Percentiles rank a stretch among this genome's conserved stretches.
Conservation (phyloP, 176 grass and related monocot genomes). For the Echinochloa phyllopogon region DNA sequence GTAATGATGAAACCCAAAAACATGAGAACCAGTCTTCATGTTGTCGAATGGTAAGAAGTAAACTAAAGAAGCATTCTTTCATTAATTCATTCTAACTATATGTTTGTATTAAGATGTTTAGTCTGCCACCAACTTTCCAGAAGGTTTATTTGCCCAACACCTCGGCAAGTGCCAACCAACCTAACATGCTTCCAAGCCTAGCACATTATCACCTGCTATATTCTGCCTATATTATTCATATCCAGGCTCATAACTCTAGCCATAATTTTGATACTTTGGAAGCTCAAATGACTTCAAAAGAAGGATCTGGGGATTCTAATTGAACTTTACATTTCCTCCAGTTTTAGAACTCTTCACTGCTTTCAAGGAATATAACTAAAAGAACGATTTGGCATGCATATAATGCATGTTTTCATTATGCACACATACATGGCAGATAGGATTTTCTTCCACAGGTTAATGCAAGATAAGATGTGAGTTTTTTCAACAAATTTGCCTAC, state of each 20-base stretch:
- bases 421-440: not conserved
- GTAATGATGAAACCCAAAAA: not conserved
- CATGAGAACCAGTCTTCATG: not conserved
- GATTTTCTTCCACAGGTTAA: not conserved
- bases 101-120: not conserved
- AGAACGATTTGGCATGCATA: not conserved
- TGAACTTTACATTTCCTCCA: not conserved
- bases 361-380: conserved; percentile 1
- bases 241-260: conserved; percentile 1
- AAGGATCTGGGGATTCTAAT: not conserved
- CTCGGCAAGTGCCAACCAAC: conserved; percentile 5
- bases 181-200: conserved; percentile 15
- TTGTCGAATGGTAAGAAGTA: not conserved
- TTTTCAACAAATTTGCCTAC: not conserved
- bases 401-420: not conserved
- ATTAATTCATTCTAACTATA: not conserved
- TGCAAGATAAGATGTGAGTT: not conserved
- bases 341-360: not conserved
- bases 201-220: not conserved
- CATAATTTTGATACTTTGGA: not conserved
- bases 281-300: not conserved
- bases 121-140: conserved; percentile 13
- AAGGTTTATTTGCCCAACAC: not conserved
- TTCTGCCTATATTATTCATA: not conserved
- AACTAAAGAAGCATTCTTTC: not conserved